Evolutionary conservation across 495 filamentous ascomycete genomes (phyloP), one percentile per base, ranked within the genome.

Genomic region (Echria macrotheca): DNA sequence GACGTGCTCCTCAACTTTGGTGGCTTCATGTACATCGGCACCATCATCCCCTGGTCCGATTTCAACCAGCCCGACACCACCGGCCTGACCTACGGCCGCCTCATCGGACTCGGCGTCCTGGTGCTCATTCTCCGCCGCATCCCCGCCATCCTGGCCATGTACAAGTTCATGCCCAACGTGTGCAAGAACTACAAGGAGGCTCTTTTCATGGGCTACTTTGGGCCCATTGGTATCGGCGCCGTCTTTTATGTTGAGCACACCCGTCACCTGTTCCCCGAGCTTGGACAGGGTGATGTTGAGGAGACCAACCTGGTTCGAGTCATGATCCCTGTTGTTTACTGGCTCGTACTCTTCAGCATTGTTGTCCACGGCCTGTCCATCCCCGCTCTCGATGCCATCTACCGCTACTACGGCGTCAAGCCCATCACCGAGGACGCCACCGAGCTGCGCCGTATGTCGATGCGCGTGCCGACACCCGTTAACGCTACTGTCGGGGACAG

Each of bases 1-100:
- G 89, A 95, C 83, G 68, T 75, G 32, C 47, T 78, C 14, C 64
- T 78, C 15, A 95, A 95, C 57, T 71, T 94, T 31, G 72, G 86
- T 7, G 77, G 91, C 23, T 95, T 94, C 66, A 84, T 91, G 69
- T 96, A 86, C 80, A 85, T 89, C 60, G 89, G 89, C 18, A 81
- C 84, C 11, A 76, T 89, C 32, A 84, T 85, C 55, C 89, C 87
- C 0, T 95, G 89, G 89, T 58, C 57, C 18, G 53, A 70, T 33
- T 71, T 71, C 48, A 52, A 70, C 44, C 60, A 68, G 48, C 67
- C 67, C 29, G 62, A 64, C 3, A 61, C 50, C 6, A 71, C 68
- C 10, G 65, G 66, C 5, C 51, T 71, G 21, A 73, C 68, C 11
- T 23, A 33, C 31, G 44, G 44, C 12, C 84, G 87, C 0, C 75